Evolutionary conservation across 2,329 filamentous ascomycete genomes (phyloP).

Genomic region (Bisporella sp.): DNA sequence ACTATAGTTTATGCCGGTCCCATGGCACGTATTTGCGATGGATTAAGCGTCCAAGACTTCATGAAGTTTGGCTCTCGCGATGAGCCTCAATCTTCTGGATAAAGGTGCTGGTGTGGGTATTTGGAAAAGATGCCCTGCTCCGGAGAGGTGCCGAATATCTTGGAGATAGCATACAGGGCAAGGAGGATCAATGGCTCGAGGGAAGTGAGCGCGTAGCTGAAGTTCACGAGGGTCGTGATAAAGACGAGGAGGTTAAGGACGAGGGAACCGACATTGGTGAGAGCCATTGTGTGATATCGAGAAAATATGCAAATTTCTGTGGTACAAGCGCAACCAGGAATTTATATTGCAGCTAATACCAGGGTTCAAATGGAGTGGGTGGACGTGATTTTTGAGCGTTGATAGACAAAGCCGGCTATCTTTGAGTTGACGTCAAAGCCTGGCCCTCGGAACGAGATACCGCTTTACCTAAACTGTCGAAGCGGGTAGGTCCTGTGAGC

Average conservation of each 20-base stretch:
- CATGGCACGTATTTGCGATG: too few species aligned
- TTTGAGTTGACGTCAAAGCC: background rate
- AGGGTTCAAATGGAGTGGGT: background rate
- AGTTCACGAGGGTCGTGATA: slow-evolving; percentile 45
- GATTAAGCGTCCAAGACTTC: too few species aligned
- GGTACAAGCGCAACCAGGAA: background rate
- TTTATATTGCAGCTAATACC: background rate
- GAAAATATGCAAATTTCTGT: background rate
- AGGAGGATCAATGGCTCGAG: slow-evolving; percentile 41
- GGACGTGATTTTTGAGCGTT: background rate
- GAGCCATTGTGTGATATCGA: slow-evolving; percentile 34
- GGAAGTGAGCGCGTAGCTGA: slow-evolving; percentile 42
- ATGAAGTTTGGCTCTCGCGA: too few species aligned
- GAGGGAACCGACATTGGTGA: slow-evolving; percentile 44
- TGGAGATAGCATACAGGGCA: slow-evolving; percentile 41
- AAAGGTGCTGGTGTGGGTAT: slow-evolving; percentile 23
- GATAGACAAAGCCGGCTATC: background rate
- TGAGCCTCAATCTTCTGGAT: too few species aligned
- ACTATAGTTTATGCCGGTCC: too few species aligned
- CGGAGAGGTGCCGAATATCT: slow-evolving; percentile 39
- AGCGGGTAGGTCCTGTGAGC: background rate
- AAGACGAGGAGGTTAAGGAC: slow-evolving; percentile 46
- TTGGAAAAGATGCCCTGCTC: slow-evolving; percentile 37
- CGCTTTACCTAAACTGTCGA: background rate
- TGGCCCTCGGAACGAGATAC: background rate